Conservation (phyloP, 2,329 filamentous ascomycete species). For the Pestalotiopsis sp. region DNA sequence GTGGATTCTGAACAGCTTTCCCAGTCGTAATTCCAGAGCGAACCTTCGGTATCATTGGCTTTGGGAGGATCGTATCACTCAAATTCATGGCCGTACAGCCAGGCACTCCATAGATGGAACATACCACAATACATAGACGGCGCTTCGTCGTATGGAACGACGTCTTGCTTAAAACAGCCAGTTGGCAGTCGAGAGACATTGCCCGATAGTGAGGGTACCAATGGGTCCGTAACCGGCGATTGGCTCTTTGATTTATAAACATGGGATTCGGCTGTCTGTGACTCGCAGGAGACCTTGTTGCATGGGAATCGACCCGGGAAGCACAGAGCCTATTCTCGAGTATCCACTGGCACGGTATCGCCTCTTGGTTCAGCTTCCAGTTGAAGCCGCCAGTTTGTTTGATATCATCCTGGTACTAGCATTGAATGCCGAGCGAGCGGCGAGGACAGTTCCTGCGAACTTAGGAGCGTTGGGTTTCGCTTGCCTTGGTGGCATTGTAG, state of each 20-base stretch:
- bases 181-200: not conserved
- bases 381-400: not conserved
- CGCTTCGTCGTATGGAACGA: not conserved
- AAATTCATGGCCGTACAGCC: not conserved
- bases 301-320: not conserved
- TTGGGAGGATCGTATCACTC: not conserved
- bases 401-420: not conserved
- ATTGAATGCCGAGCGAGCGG: not conserved
- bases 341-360: not conserved
- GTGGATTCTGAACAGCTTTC: not conserved
- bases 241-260: conserved; percentile 2
- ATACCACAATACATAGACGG: not conserved
- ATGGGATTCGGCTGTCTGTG: not conserved
- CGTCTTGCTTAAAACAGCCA: not conserved
- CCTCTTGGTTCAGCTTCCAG: not conserved
- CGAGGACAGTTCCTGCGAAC: not conserved
- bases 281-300: conserved; percentile 8
- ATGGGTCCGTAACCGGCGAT: not conserved
- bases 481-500: not conserved
- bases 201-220: not conserved
- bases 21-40: not conserved
- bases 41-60: not conserved
- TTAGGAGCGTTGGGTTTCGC: not conserved
- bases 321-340: not conserved
- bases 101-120: not conserved